Percentiles rank a stretch among this genome's conserved stretches.
Conservation (phyloP, 345 rosid species). For the Brassica juncea region DNA sequence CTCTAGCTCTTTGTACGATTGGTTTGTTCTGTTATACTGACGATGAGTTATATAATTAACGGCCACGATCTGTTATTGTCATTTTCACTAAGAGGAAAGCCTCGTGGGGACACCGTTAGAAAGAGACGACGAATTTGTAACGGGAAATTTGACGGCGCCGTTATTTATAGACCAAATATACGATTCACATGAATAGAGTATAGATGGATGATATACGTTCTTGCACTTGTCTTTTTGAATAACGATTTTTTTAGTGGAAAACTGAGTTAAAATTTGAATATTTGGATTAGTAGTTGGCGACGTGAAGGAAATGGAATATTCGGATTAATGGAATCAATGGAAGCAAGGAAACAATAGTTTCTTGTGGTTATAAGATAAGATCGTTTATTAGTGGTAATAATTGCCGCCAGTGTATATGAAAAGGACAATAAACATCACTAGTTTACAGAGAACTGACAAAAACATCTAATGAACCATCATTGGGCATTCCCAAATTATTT, state of each 20-base stretch:
- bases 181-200: neutral
- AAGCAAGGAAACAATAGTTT: slow-evolving; percentile 15
- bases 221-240: neutral
- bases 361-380: slow-evolving; percentile 27
- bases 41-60: slow-evolving; percentile 2
- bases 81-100: slow-evolving; percentile 12
- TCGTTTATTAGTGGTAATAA: slow-evolving; percentile 22
- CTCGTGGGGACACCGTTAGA: slow-evolving; percentile 17
- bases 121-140: slow-evolving; percentile 5
- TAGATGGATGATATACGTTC: neutral
- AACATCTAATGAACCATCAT: too few species aligned
- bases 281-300: neutral
- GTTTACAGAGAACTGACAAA: too few species aligned
- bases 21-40: slow-evolving; percentile 19
- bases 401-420: neutral
- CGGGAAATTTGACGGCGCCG: slow-evolving; percentile 41
- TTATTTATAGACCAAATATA: neutral
- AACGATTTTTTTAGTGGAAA: neutral
- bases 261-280: neutral
- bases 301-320: neutral
- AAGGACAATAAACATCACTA: neutral
- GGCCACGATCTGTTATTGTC: slow-evolving; percentile 25
- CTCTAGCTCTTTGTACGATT: neutral
- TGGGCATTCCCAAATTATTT: too few species aligned
- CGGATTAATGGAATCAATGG: slow-evolving; percentile 8